A percentile compares a stretch with the other conserved stretches of the same genome.
These are phyloP conservation scores for Microdochium trichocladiopsis DNA, from an alignment of 2,329 filamentous ascomycete genomes.

Conservation along the genomic window DNA sequence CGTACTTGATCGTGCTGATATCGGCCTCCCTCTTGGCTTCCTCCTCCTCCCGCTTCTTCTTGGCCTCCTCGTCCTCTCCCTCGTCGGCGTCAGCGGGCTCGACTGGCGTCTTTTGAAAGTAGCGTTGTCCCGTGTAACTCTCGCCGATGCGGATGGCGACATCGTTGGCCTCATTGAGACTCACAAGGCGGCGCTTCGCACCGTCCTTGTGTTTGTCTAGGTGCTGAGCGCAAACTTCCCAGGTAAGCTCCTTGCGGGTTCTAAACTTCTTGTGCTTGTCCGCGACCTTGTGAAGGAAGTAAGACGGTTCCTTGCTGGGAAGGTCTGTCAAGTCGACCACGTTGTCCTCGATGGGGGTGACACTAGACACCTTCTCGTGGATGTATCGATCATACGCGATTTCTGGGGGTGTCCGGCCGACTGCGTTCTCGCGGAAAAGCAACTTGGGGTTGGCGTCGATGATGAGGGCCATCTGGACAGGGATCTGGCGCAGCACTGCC, in stretches of 20 bases:
- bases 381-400: slow-evolving; percentile 51
- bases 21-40: slow-evolving; percentile 8
- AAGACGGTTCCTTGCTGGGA: not conserved
- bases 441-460: slow-evolving; percentile 51
- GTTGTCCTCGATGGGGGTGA: not conserved
- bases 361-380: slow-evolving; percentile 4
- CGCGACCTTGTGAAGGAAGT: not conserved
- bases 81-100: not conserved
- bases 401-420: slow-evolving; percentile 67
- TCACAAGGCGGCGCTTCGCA: slow-evolving; percentile 40
- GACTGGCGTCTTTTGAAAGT: slow-evolving; percentile 6
- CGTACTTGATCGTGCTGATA: slow-evolving; percentile 8
- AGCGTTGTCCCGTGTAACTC: slow-evolving; percentile 27
- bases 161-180: slow-evolving; percentile 49
- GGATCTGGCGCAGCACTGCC: slow-evolving; percentile 31
- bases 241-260: slow-evolving; percentile 10
- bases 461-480: slow-evolving; percentile 32
- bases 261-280: no score
- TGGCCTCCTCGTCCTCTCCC: slow-evolving; percentile 5
- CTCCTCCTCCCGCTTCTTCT: slow-evolving; percentile 4
- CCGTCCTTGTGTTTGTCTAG: slow-evolving; percentile 13
- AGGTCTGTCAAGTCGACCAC: not conserved
- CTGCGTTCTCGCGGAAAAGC: slow-evolving; percentile 66
- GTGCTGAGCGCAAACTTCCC: slow-evolving; percentile 15
- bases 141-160: slow-evolving; percentile 49